Evolutionary conservation across 2,329 filamentous ascomycete genomes (phyloP), one percentile per base, ranked within the genome.

Genomic region (Remersonia thermophila): DNA sequence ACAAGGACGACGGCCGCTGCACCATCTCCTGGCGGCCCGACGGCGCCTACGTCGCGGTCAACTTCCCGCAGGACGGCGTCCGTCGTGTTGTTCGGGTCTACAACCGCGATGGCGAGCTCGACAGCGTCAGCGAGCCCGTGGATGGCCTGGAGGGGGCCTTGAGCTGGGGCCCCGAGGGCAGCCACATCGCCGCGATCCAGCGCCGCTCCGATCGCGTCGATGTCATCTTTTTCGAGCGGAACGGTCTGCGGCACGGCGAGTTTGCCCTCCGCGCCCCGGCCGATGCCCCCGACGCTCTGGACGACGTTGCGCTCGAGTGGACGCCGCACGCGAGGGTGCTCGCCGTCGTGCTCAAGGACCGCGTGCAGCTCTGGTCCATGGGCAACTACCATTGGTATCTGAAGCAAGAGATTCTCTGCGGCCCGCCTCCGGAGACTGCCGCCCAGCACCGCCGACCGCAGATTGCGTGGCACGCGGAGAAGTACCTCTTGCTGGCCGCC

Each of bases 371-470:
- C 1, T 98, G 91, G 91, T 94, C 86, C 1, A 94, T 81, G 70
- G 83, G 85, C 14, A 98, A 98, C 56, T 98, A 98, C 49, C 84
- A 96, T 55, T 98, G 91, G 73, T 96, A 96, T 56, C 67, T 98
- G 12, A 98, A 98, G 61, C 86, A 94, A 55, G 86, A 95, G 54
- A 67, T 95, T 6, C 59, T 63, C 6, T 61, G 69, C 6, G 48
- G 55, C 7, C 50, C 50, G 3, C 49, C 12, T 10, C 23, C 10
- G 11, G 26, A 12, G 7, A 2, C 13, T 4, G 8, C n/a, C 4
- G 13, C 15, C 26, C 18, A 36, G 8, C 57, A 27, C 35, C 51
- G 32, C 48, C 54, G 8, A 23, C 60, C 34, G 35, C 49, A 30
- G 49, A 55, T 74, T n/a, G 54, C 64, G 1, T 98, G 91, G 91